Evolutionary conservation across 495 filamentous ascomycete genomes (phyloP), one percentile per base, ranked within the genome.

Genomic region (Aspergillus cristatus): DNA sequence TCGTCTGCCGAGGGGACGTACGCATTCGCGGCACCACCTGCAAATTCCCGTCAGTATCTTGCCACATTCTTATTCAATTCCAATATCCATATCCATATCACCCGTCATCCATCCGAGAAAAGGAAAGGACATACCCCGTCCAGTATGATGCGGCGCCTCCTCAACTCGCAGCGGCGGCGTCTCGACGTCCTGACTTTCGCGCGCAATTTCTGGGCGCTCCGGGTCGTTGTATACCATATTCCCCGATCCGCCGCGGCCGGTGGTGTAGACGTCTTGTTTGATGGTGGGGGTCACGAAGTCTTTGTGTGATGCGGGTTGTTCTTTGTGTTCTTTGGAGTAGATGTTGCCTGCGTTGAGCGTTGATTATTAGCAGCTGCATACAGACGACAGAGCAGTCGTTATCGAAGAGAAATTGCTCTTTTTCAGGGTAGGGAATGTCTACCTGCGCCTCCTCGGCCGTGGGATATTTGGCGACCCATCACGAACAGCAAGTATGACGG

Each of bases 271-370:
- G 12, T 82, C 67, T 14, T 71, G 71, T 63, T 94, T 94, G 53
- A 96, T 76, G 30, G 76, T 83, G 0, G 89, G 89, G 3, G 88
- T 94, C 46, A 78, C 63, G 38, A 94, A 72, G 48, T 86, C 82
- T 13, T 66, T 51, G 40, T 77, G 65, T 5, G 63, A 56, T 40
- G 69, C 50, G 28, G 62, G 58, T 43, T 66, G 66, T 46, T 75
- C 58, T n/a, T n/a, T 24, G 20, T 24, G 20, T 24, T 24, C 20
- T 37, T 69, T 62, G 45, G 74, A 73, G 50, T 70, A 72, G 45
- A 90, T 84, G 67, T 94, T 94, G 46, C 86, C 86, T 67, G 67
- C n/a, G n/a, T n/a, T n/a, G n/a, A n/a, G n/a, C n/a, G n/a, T n/a
- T n/a, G n/a, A n/a, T n/a, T 11, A 15, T 16, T 37, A 28, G 25